Evolutionary conservation across 2,329 filamentous ascomycete genomes (phyloP), one percentile per base, ranked within the genome.

Genomic region (Aspergillus amoenus): DNA sequence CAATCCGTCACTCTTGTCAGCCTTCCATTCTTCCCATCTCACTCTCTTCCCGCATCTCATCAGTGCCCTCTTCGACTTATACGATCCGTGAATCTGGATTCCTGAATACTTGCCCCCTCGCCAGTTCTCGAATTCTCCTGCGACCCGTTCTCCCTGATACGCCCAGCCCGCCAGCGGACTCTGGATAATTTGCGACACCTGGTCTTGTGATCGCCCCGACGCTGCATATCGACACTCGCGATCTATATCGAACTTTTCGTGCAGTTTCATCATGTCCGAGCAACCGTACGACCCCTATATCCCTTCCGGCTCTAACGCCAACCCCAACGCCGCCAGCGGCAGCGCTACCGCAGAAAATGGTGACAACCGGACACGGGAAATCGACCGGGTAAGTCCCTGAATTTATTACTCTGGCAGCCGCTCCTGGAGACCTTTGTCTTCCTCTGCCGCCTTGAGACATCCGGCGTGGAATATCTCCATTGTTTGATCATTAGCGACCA

Each of bases 261-360:
- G 58, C 12, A 59, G 53, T 42, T 46, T 60, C 67, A 76, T 69
- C 68, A 85, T 85, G 83, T 80, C 81, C 73, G 80, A 85, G 70
- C 79, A 81, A 68, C 90, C 90, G 66, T 95, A 95, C 78, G 91
- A 95, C 78, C 91, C 91, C 63, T 95, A 94, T 79, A 93, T 93
- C 76, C 91, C 91, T 72, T 85, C 84, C 73, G 86, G 86, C 76
- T 75, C 78, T 61, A 75, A 66, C 27, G 27, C 27, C 27, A 30
- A 30, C 74, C 73, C 77, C 71, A 75, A 66, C 74, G 73, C 77
- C 71, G 64, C 81, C 76, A 48, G 58, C 49, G 64, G 84, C 77
- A 84, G 73, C 81, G 83, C 74, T 30, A 30, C 27, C 65, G 61
- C 66, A 54, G 73, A 79, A 65, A 76, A 76, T 69, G 84, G 82